phyloP scores from a whole-genome alignment of 805 yeast species.

The Brettanomyces anomalus region DNA sequence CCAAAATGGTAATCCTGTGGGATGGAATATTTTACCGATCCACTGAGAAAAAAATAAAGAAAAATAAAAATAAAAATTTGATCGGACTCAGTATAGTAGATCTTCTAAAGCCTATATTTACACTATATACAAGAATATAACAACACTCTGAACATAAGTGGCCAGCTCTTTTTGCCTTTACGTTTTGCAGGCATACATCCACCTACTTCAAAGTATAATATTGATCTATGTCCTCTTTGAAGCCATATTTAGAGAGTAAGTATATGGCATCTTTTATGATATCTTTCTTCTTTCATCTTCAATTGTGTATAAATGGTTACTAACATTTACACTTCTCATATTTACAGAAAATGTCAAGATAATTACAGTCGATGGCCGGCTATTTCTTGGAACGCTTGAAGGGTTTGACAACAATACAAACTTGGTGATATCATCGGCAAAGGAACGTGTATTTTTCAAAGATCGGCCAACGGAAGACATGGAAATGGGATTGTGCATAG shows the following conservation, averaged over 20 bases:
- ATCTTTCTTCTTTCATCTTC: not conserved
- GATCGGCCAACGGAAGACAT: constrained; percentile 32
- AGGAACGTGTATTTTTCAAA: constrained; percentile 39
- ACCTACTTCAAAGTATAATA: no score
- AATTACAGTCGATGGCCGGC: constrained; percentile 48
- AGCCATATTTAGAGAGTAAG: constrained; percentile 19
- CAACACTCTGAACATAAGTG: no score
- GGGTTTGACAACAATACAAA: constrained; percentile 65
- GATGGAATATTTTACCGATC: not conserved
- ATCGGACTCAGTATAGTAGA: no score
- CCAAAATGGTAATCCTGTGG: no score
- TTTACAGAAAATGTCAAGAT: constrained; percentile 40
- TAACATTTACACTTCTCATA: constrained; percentile 10
- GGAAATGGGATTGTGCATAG: constrained; percentile 38
- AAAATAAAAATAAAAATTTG: no score
- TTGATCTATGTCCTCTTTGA: constrained; percentile 20
- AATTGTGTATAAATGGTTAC: not conserved
- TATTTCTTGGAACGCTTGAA: constrained; percentile 37
- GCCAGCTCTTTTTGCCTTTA: no score
- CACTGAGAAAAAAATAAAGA: not conserved
- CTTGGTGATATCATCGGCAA: constrained; percentile 41
- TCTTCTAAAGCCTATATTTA: no score
- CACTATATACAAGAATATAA: no score
- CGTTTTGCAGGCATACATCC: no score
- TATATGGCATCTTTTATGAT: not conserved